Percentiles rank a stretch among this genome's conserved stretches.
These are phyloP conservation scores for Chalciporus piperatus DNA, from an alignment of 768 basidiomycete genomes.

Conservation along the genomic window DNA sequence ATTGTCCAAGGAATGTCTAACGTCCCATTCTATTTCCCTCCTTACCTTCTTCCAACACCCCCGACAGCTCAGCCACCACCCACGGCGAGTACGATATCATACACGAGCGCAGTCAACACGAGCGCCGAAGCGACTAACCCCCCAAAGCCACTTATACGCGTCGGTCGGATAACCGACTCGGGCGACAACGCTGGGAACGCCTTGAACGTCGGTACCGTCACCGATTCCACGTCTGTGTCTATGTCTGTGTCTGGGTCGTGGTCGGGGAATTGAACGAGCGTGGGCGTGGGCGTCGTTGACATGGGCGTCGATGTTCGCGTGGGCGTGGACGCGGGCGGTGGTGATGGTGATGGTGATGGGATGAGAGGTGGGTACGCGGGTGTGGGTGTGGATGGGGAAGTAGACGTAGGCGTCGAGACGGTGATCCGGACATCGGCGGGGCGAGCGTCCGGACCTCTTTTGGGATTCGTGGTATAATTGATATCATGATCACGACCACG, in stretches of 20 bases:
- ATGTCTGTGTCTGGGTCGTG: too few species aligned
- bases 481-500: background rate
- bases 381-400: background rate
- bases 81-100: constrained; percentile 10
- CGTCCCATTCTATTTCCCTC: too few species aligned
- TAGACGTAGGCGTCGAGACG: background rate
- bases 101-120: constrained; percentile 18
- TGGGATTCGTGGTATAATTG: background rate
- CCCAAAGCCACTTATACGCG: constrained; percentile 8
- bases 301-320: too few species aligned
- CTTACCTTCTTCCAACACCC: too few species aligned
- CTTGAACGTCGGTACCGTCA: constrained; percentile 3
- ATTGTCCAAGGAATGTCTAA: too few species aligned
- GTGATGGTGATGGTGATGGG: background rate
- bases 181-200: constrained; percentile 13
- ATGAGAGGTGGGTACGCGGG: too few species aligned
- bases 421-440: background rate
- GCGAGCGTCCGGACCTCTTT: background rate
- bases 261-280: background rate
- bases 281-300: too few species aligned
- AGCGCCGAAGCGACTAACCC: constrained; percentile 4
- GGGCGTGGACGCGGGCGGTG: too few species aligned
- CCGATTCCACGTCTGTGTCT: too few species aligned
- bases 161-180: constrained; percentile 7
- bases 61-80: background rate